Base-by-base conservation (phyloP, 345 rosid species). In the Eucalyptus tenuipes region DNA sequence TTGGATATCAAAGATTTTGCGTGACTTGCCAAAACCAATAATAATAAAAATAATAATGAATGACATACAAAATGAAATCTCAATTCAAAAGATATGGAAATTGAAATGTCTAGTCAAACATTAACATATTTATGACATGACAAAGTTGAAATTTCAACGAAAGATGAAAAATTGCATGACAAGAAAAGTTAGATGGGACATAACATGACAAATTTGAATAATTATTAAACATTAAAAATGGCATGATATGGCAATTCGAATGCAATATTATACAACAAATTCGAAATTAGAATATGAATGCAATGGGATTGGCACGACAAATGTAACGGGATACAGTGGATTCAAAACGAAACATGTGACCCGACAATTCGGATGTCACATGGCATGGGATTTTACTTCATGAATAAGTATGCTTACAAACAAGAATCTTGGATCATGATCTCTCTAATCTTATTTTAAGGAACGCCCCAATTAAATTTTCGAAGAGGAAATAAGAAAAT, bases 261-360 rank as follows among this genome's bases (percentile, higher is more conserved):
- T 25, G 1, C n/a, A 59, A 59, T 29, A 25, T 59, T 3, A 5
- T 29, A 25, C 1, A 25, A 13, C 66, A 59, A 59, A 25, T 25
- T 59, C 14, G 25, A 59, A 59, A 27, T 53, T 29, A 22, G 27
- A 55, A 8, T 55, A 55, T 2, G n/a, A 25, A 59, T 11, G 27
- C n/a, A 25, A 27, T 10, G 3, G 14, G 14, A 25, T 59, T 27
- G 64, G n/a, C 3, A 10, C 25, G 25, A 2, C n/a, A 57, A 24
- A 59, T 59, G 2, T 5, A 25, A 25, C 0, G 13, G 27, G 13
- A 55, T 24, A 55, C 8, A 29, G 0, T 55, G 27, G 61, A 55
- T 55, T 55, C 5, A 3, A 55, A 55, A 22, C 1, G 3, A 22
- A 55, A 55, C 1, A 0, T 1, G 1, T 59, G 7, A 25, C 13